These are phyloP conservation scores for Kluyveromyces starmeri DNA, from an alignment of 805 yeast genomes.

Conservation along the genomic window DNA sequence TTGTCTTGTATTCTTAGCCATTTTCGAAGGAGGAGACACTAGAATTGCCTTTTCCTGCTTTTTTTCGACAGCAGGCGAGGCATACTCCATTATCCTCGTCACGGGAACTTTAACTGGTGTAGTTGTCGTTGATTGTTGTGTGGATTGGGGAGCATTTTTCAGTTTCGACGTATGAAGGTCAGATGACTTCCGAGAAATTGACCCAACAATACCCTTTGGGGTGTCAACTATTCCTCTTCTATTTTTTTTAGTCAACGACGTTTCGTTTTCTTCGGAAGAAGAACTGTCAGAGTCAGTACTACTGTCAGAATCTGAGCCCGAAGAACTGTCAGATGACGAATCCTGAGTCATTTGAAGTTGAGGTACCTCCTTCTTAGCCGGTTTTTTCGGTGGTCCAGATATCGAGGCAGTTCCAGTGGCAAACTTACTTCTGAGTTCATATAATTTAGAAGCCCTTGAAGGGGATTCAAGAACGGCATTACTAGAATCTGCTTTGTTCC, in stretches of 20 bases:
- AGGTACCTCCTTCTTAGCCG: conserved; percentile 3
- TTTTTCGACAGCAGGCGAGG: conserved; percentile 9
- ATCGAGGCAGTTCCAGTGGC: not conserved
- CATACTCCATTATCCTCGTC: conserved; percentile 12
- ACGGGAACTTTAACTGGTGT: conserved; percentile 12
- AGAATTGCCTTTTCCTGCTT: not conserved
- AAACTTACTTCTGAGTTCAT: conserved; percentile 7
- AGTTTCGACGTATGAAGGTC: conserved; percentile 12
- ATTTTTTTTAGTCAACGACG: conserved; percentile 23
- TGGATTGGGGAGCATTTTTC: conserved; percentile 18
- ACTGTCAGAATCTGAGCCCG: conserved; percentile 19
- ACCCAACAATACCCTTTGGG: conserved; percentile 31
- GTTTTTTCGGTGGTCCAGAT: conserved; percentile 6
- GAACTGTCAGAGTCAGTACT: conserved; percentile 11
- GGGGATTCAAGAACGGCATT: not conserved
- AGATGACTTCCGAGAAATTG: conserved; percentile 12
- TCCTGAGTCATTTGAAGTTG: not conserved
- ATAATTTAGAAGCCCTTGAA: conserved; percentile 5
- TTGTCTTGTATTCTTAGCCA: conserved; percentile 2
- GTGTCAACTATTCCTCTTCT: conserved; percentile 40
- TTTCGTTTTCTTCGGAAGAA: conserved; percentile 21
- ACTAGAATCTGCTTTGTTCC: not conserved
- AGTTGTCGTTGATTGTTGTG: conserved; percentile 11
- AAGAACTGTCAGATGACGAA: conserved; percentile 3
- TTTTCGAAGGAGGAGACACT: conserved; percentile 4